Base-by-base conservation (phyloP, 345 rosid genomes). In the Microcos paniculata region DNA sequence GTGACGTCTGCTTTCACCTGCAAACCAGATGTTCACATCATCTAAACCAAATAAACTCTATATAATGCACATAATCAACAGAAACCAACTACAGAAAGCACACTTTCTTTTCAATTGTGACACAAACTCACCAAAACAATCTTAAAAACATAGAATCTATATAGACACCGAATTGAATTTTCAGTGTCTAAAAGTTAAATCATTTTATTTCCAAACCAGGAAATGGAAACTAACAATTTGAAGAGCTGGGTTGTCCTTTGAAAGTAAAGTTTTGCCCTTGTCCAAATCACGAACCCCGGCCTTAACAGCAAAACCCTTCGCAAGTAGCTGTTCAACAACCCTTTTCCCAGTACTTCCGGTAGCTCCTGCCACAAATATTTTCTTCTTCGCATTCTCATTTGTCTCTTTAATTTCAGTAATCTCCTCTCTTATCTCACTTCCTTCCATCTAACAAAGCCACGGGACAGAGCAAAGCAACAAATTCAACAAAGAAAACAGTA, bases 1-100 rank as follows among this genome's bases (percentile, higher is more conserved):
- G 97, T 91, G 23, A 94, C 97, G 77, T 94, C 97, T 46, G 97
- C 92, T 88, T 84, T 89, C 78, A 94, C 97, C 98, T 94, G 72
- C 64, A 66, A 75, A 75, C 10, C 8, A 75, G 52, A 33, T 28
- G 51, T 38, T 43, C 69, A 26, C 31, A 43, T 46, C 16, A 9
- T 11, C 3, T 62, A 45, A 72, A 10, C 26, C 15, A 52, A 42
- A 49, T 4, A 65, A 35, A 46, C 11, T 24, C 52, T 14, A 74
- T 24, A 70, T 71, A 24, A 70, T 21, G 28, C 46, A 35, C 10
- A 18, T 13, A 71, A 51, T 11, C 1, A 66, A 43, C 53, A 46
- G 16, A 45, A 68, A 24, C 56, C 35, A 23, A 46, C 28, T 43
- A 38, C 0, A 19, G 0, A 19, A 30, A 19, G 21, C 11, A 49